Evolutionary conservation across 202 grass and related monocot genomes (phyloP), one percentile per base, ranked within the genome.

Genomic region (Musa balbisiana): DNA sequence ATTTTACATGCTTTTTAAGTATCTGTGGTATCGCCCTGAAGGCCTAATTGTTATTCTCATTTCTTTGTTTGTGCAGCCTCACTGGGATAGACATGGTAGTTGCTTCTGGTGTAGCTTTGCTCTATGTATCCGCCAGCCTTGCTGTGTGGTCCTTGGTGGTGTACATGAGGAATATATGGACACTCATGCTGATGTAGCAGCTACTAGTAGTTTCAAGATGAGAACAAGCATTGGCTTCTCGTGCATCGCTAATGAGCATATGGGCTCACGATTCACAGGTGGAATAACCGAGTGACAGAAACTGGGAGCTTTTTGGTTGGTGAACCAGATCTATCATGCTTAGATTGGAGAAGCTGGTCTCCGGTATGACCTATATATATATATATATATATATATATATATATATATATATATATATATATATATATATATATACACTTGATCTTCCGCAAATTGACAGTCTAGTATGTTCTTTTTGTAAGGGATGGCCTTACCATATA

Each of bases 131-230:
- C 20, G 81, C 95, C 71, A 87, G 89, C 76, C 95, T 94, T 83
- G 95, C 95, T 27, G 86, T 98, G 67, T 92, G 87, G 95, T 94
- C 95, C 68, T 82, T 98, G 62, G 89, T 85, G 78, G 89, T 94
- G 71, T 99, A 94, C 81, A 88, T 94, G 86, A 98, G 74, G 87
- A 98, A 92, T 78, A 94, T 98, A 87, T 90, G 87, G 88, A 84
- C 76, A 84, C 87, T 94, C 82, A 85, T 98, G 87, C 67, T 99
- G 56, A 89, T 90, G 79, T 92, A 91, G 85, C 49, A 91, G 85
- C 49, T 73, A 13, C 8, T 20, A 25, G 17, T 56, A 23, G 25
- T 58, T 56, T 69, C 22, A 54, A 19, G 43, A 53, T 16, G n/a
- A 20, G 10, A 8, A 53, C n/a, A 2, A 53, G 19, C 58, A 29